Evolutionary conservation across 1,139 yeast genomes (phyloP).

Genomic region (Pichia sp.): DNA sequence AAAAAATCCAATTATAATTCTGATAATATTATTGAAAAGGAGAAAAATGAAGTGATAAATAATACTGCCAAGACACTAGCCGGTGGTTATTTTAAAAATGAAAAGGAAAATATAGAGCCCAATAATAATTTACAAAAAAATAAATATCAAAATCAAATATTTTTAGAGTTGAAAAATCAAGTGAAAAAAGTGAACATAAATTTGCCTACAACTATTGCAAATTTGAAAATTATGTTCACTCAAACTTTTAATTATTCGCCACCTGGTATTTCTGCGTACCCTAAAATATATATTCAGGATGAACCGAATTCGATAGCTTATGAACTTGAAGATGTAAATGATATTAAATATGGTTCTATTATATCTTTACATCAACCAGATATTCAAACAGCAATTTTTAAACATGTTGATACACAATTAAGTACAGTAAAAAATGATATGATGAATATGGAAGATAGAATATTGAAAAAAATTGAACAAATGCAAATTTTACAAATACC

Average conservation of each 20-base stretch:
- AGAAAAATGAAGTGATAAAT: constrained; percentile 1
- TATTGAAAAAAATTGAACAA: constrained; percentile 31
- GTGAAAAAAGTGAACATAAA: constrained; percentile 50
- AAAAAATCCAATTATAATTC: not conserved
- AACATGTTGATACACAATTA: constrained; percentile 18
- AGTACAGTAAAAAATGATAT: constrained; percentile 34
- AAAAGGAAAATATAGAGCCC: not conserved
- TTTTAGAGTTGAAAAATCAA: constrained; percentile 42
- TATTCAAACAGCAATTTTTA: constrained; percentile 15
- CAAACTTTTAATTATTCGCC: constrained; percentile 86
- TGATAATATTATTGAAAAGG: not conserved
- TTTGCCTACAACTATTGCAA: constrained; percentile 32
- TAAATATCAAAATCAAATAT: constrained; percentile 10
- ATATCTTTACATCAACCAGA: constrained; percentile 41
- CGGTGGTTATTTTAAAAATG: not conserved
- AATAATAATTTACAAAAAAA: not conserved
- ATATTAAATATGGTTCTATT: constrained; percentile 55
- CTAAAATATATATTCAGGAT: constrained; percentile 75
- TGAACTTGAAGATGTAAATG: constrained; percentile 74
- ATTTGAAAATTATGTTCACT: constrained; percentile 65
- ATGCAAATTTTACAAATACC: constrained; percentile 13
- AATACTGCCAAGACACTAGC: constrained; percentile 7
- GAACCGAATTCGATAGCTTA: constrained; percentile 54
- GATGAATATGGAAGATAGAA: constrained; percentile 29
- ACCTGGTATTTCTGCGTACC: constrained; percentile 45